phyloP scores from a whole-genome alignment of 441 rosid species.

The Mallotus japonicus region DNA sequence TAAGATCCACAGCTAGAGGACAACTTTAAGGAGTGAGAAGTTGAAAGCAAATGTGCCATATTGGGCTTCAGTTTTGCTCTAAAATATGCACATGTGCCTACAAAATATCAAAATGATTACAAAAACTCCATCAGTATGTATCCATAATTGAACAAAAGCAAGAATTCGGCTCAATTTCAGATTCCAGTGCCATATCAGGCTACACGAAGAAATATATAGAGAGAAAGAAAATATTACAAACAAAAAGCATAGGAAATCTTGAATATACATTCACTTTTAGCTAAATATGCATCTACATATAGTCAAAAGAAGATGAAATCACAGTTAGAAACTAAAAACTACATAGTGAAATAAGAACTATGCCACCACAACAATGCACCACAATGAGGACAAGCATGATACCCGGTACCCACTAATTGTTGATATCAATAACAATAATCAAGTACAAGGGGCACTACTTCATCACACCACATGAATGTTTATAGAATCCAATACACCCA shows the following conservation, averaged over 20 bases:
- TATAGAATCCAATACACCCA: no score
- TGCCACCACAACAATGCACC: no score
- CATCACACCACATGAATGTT: no score
- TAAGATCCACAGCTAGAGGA: constrained; percentile 34
- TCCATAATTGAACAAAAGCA: not conserved
- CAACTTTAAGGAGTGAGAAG: constrained; percentile 50
- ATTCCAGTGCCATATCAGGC: not conserved
- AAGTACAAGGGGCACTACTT: no score
- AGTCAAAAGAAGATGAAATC: not conserved
- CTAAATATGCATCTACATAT: constrained; percentile 1
- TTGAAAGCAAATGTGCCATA: constrained; percentile 71
- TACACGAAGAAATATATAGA: not conserved
- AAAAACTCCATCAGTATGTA: not conserved
- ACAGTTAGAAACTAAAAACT: not conserved
- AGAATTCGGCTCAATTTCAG: not conserved
- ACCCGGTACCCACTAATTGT: no score
- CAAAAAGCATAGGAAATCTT: not conserved
- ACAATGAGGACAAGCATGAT: no score
- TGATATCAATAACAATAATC: no score
- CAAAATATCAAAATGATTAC: constrained; percentile 14
- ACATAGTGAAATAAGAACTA: no score
- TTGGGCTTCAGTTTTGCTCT: constrained; percentile 18
- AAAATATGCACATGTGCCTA: constrained; percentile 46
- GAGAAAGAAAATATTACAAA: not conserved
- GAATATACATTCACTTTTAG: not conserved